Base-by-base conservation (phyloP, 1,284 basidiomycete species). In the Exobasidium cylindrosporum region DNA sequence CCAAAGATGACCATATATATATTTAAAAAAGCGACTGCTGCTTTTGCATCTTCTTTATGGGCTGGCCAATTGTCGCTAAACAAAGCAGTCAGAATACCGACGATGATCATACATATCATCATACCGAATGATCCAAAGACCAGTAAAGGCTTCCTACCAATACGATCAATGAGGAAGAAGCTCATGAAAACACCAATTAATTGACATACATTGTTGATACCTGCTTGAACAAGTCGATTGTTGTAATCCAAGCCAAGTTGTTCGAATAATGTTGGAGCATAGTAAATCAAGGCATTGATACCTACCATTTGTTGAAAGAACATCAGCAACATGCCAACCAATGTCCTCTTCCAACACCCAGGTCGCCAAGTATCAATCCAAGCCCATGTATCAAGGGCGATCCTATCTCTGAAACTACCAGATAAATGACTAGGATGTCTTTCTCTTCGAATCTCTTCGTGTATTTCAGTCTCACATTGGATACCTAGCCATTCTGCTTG, bases 381-480 rank as follows among this genome's bases (percentile, higher is more conserved):
- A 32, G 52, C 45, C 26, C 30, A 44, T 13, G 58, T 26, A 35
- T 86, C 87, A 35, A 88, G 84, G 74, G 85, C 85, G 79, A 87
- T 84, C 63, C 84, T 82, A 0, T 86, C 87, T 29, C 61, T 67
- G 63, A 82, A 84, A 3, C 83, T 82, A 14, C 85, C 86, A 75
- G 87, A 86, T 74, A 88, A 87, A 66, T 83, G 86, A 54, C 86
- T 81, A 4, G 87, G 87, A 81, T 65, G 52, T 49, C 64, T 35
- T 54, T 62, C 43, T 32, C 35, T 14, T 32, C 56, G 54, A 24
- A 30, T 54, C 32, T 32, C 24, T 43, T 57, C 54, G 11, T 62
- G 67, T 64, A 54, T 24, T 32, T 46, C n/a, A 2, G 49, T 44
- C 73, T 91, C 87, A 6, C 61, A 47, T n/a, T 64, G 53, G 32